Percentiles rank a stretch among this genome's conserved stretches.
phyloP scores from a whole-genome alignment of 108 stramenopile genomes.

The Nitzschia sp. region DNA sequence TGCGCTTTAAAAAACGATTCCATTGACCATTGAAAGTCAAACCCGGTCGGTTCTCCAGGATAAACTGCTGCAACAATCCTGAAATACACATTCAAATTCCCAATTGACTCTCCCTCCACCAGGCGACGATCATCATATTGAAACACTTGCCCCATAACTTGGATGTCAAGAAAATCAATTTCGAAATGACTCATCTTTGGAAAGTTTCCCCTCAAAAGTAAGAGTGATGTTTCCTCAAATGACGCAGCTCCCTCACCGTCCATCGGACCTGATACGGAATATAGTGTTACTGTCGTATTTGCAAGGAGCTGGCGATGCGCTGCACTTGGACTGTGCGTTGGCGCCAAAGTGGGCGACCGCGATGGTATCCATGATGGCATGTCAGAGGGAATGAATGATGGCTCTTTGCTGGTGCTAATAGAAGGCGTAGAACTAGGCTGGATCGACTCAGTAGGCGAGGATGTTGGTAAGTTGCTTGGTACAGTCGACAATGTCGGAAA shows the following conservation, averaged over 20 bases:
- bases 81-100: conserved; percentile 10
- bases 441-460: too few relatives aligned
- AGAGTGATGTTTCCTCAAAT: not conserved
- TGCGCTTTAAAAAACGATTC: conserved; percentile 12
- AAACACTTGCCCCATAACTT: conserved; percentile 4
- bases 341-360: not conserved
- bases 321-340: not conserved
- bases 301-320: not conserved
- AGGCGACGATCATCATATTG: not conserved
- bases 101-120: not conserved
- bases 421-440: too few relatives aligned
- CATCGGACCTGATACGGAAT: conserved; percentile 4
- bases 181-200: not conserved
- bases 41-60: not conserved
- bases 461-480: too few relatives aligned
- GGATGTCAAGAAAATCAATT: not conserved
- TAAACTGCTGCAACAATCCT: not conserved
- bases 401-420: too few relatives aligned
- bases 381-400: too few relatives aligned
- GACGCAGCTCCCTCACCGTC: not conserved
- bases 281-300: conserved; percentile 1
- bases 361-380: not conserved
- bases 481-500: conserved; percentile 3
- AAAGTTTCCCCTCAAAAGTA: not conserved
- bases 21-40: conserved; percentile 9